Evolutionary conservation across 495 filamentous ascomycete species (phyloP).

Genomic region (Trichoderma virens): DNA sequence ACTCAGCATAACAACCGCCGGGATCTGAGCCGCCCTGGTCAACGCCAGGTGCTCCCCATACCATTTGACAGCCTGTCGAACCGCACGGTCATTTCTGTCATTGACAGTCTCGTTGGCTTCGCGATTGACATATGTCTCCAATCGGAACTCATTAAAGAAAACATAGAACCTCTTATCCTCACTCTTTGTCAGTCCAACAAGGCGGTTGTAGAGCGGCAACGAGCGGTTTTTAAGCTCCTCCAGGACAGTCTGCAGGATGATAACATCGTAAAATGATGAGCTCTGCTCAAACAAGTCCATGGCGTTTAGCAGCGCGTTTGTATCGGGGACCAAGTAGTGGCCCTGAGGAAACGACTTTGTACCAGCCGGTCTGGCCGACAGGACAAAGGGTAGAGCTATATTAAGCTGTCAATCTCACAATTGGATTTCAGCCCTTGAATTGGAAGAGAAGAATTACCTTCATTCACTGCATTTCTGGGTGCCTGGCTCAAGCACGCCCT

Average conservation of each 20-base stretch:
- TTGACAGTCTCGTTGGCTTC: conserved; percentile 81
- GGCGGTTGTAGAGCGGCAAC: conserved; percentile 86
- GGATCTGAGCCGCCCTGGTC: conserved; percentile 52
- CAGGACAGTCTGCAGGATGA: conserved; percentile 90
- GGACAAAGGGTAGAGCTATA: conserved; percentile 69
- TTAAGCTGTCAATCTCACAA: conserved; percentile 15
- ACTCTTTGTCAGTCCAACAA: conserved; percentile 81
- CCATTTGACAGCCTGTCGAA: conserved; percentile 81
- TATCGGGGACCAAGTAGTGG: conserved; percentile 93
- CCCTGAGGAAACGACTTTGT: conserved; percentile 74
- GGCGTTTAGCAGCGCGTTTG: conserved; percentile 88
- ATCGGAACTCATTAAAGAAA: conserved; percentile 96
- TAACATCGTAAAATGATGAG: conserved; percentile 86
- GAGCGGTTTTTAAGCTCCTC: conserved; percentile 94
- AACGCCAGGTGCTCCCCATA: conserved; percentile 71
- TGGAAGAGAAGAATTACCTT: conserved; percentile 42
- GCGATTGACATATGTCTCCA: conserved; percentile 79
- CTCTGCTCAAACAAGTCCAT: conserved; percentile 95
- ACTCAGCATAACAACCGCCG: conserved; percentile 84
- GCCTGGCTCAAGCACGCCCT: conserved; percentile 58
- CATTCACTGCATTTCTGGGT: conserved; percentile 69
- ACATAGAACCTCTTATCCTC: conserved; percentile 96
- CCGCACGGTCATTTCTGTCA: conserved; percentile 89
- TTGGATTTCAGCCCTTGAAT: not conserved
- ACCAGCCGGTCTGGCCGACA: conserved; percentile 78